phyloP scores from a whole-genome alignment of 2,329 filamentous ascomycete species.

The Neonectria hederae region DNA sequence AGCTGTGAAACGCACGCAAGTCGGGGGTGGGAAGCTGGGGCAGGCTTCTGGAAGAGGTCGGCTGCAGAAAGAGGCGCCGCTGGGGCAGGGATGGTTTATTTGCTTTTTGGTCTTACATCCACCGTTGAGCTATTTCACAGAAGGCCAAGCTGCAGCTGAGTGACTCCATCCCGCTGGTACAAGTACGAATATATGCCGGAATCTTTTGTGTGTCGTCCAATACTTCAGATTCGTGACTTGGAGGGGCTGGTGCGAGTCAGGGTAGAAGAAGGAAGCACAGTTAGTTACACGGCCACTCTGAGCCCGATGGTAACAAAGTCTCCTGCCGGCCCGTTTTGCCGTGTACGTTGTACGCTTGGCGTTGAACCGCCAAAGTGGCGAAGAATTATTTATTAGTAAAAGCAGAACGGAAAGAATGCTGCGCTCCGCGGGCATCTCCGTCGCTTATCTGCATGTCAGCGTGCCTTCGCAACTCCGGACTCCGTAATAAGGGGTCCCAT shows the following conservation, averaged over 20 bases:
- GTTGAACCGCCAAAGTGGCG: neutral
- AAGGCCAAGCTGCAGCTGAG: no score
- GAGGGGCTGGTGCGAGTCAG: neutral
- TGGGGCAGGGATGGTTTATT: conserved; percentile 19
- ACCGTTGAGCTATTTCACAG: conserved; percentile 24
- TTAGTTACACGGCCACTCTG: no score
- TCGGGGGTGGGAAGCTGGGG: neutral
- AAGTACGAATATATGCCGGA: neutral
- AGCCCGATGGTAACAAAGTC: neutral
- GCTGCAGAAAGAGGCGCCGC: conserved; percentile 34
- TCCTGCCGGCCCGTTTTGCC: neutral
- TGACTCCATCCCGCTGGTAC: neutral
- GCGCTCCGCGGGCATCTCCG: conserved; percentile 42
- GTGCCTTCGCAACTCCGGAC: conserved; percentile 8
- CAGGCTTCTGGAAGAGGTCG: conserved; percentile 32
- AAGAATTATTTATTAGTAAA: neutral
- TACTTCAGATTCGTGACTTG: neutral
- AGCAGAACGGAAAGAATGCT: no score
- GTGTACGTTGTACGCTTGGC: neutral
- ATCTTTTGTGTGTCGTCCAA: neutral
- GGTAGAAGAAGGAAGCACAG: no score
- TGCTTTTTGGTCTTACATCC: conserved; percentile 31
- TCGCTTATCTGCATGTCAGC: conserved; percentile 41
- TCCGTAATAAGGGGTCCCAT: conserved; percentile 25
- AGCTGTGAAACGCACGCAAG: conserved; percentile 32